These are phyloP conservation scores for Mesostigma viride DNA, from an alignment of 139 green algal genomes.

Conservation along the genomic window DNA sequence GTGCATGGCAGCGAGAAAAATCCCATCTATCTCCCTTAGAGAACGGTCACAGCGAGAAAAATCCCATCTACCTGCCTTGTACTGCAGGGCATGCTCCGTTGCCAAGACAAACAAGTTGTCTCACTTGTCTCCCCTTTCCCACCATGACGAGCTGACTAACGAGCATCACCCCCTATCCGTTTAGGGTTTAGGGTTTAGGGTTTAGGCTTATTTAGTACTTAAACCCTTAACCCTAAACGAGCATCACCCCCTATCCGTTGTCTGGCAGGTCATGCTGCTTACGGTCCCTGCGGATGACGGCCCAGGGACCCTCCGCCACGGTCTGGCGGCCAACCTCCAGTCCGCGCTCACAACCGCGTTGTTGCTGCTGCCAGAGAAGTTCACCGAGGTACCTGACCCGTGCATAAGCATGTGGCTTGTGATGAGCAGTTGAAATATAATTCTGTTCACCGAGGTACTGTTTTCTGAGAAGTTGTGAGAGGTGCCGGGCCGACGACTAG, in stretches of 20 bases:
- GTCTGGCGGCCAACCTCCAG: slow-evolving; percentile 52
- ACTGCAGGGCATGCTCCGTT: background rate
- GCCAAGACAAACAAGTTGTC: background rate
- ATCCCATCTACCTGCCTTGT: no score
- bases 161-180: background rate
- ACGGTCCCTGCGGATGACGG: slow-evolving; percentile 1
- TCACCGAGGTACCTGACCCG: slow-evolving; percentile 32
- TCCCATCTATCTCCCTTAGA: no score
- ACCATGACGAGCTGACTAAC: background rate
- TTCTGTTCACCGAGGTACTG: no score
- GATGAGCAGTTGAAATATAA: no score
- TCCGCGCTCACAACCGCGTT: slow-evolving; percentile 50
- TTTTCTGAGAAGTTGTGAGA: no score
- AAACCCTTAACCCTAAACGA: background rate
- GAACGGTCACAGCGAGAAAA: no score
- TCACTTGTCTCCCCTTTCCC: background rate
- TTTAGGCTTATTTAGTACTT: background rate
- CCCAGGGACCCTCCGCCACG: background rate
- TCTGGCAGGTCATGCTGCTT: background rate
- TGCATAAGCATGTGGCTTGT: no score
- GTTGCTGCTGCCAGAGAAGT: slow-evolving; percentile 54
- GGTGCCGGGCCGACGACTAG: no score
- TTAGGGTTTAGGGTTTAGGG: background rate
- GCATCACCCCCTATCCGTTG: background rate
- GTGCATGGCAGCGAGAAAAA: no score